These are phyloP conservation scores for Diaporthe vexans DNA, from an alignment of 2,329 filamentous ascomycete species.

Conservation along the genomic window DNA sequence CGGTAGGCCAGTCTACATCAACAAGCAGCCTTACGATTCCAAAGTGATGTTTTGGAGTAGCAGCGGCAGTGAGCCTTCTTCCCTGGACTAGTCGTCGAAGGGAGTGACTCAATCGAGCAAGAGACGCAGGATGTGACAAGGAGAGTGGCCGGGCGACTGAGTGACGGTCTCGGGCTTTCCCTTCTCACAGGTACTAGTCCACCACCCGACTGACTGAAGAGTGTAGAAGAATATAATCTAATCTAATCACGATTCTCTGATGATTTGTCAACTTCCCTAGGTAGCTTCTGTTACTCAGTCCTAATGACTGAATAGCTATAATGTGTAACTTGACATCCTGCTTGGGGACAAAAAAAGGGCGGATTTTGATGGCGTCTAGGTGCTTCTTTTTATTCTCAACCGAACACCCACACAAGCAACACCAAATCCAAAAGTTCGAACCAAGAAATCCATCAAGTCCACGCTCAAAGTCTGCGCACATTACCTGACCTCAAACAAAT, in stretches of 20 bases:
- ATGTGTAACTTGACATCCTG: not conserved
- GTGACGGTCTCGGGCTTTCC: not conserved
- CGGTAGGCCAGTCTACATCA: not conserved
- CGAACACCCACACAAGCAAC: not conserved
- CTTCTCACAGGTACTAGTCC: not conserved
- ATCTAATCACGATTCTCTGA: not conserved
- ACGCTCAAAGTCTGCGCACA: not conserved
- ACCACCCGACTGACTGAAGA: not conserved
- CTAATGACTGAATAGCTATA: not conserved
- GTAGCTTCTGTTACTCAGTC: not conserved
- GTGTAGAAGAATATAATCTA: not conserved
- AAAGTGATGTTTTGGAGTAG: not conserved
- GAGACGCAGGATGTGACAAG: not conserved
- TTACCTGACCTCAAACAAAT: too few relatives aligned
- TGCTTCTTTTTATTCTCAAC: not conserved
- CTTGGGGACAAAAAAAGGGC: not conserved
- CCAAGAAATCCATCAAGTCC: not conserved
- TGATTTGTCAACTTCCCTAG: too few relatives aligned
- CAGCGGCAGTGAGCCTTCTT: conserved; percentile 22
- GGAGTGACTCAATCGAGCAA: not conserved
- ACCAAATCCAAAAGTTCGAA: not conserved
- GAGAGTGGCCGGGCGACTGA: not conserved
- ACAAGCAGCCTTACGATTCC: not conserved
- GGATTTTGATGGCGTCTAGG: not conserved
- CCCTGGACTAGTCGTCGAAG: not conserved